Base-by-base conservation (phyloP, 176 grass and related monocot genomes). In the Melocanna baccifera region DNA sequence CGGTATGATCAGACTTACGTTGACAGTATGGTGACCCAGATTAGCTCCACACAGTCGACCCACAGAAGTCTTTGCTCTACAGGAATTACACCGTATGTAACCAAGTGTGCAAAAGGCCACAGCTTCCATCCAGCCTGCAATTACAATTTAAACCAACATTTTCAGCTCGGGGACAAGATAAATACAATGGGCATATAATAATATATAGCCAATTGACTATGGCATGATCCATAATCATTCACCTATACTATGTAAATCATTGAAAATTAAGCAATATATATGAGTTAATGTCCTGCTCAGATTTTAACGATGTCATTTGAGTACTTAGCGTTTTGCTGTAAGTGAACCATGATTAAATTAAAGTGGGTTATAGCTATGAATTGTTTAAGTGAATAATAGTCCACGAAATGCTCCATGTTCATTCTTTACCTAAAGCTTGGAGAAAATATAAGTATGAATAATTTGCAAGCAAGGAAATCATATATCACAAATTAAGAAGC, bases 21-120 rank as follows among this genome's bases (percentile, higher is more conserved):
- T 22, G 93, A 99, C 40, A 99, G 40, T 85, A 99, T 99, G 4
- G 93, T 99, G 79, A 99, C 96, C 96, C 96, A 99, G 30, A 99
- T 55, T 62, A 98, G 75, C 75, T 98, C 96, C 67, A 99, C 91
- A 73, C 91, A 96, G 69, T 99, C 93, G 3, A 99, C 96, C 96
- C 93, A 99, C 18, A 99, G 88, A 74, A 99, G 91, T 89, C 96
- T 92, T 79, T 99, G 96, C 76, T 96, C 96, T 48, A 99, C 69
- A 41, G 96, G 93, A 77, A 99, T 36, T 71, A 94, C 83, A 86
- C 96, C 91, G 13, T 99, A 99, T 77, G 93, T 99, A 26, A 99
- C 79, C 7, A 99, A 85, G 86, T 99, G 96, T 0, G 91, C 96
- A 89, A 99, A 99, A 25, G 96, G 93, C 96, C 96, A 96, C 64